A percentile compares a stretch with the other conserved stretches of the same genome.
These are phyloP conservation scores for Lippia alba DNA, from an alignment of 305 asterid genomes.

Conservation along the genomic window DNA sequence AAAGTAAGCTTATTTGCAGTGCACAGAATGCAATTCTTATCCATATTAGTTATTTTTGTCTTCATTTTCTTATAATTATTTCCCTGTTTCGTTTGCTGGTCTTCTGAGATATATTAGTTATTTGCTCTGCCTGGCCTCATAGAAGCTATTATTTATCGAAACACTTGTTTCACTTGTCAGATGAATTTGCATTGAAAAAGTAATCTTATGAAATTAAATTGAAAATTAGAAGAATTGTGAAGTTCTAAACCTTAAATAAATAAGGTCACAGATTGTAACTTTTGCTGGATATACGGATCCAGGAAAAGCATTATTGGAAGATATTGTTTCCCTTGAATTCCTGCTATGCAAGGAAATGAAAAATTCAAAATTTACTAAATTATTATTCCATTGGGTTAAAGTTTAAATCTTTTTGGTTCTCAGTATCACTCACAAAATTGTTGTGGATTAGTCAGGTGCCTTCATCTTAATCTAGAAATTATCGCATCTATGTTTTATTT, in stretches of 20 bases:
- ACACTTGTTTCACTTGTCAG: conserved; percentile 7
- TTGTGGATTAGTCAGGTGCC: conserved; percentile 7
- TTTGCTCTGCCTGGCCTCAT: neutral
- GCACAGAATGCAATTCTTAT: conserved; percentile 56
- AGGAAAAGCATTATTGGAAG: neutral
- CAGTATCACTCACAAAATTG: neutral
- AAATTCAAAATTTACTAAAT: neutral
- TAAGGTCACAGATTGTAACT: neutral
- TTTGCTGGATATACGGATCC: neutral
- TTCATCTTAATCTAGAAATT: neutral
- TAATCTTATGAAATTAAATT: neutral
- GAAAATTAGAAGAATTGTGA: neutral
- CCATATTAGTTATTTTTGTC: conserved; percentile 3
- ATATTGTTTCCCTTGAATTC: conserved; percentile 1
- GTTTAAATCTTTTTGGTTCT: neutral
- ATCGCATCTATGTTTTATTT: neutral
- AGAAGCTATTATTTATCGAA: conserved; percentile 6
- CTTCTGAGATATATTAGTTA: conserved; percentile 9
- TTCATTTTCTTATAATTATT: conserved; percentile 15
- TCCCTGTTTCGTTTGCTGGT: conserved; percentile 41
- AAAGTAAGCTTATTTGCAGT: conserved; percentile 66
- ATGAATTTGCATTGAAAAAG: conserved; percentile 7
- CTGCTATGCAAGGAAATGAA: neutral
- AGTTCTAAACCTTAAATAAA: neutral
- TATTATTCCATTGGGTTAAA: neutral